Evolutionary conservation across 148 eudicot species (phyloP).

Genomic region (Mesembryanthemum crystallinum): DNA sequence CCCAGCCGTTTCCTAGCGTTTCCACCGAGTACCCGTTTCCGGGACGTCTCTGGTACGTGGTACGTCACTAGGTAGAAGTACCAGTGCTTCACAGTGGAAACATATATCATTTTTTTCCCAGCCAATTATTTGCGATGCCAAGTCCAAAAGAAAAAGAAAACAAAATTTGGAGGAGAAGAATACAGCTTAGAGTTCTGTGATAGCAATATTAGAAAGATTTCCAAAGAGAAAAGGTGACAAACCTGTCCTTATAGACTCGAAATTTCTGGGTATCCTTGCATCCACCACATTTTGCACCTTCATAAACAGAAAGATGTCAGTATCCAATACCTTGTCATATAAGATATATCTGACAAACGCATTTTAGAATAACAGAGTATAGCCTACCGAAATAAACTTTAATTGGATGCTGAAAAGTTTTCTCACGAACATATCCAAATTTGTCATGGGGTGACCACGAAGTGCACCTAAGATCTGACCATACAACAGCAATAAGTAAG

Average conservation of each 20-base stretch:
- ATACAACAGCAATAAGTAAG: conserved; percentile 10
- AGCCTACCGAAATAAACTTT: conserved; percentile 79
- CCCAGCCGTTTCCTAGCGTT: no score
- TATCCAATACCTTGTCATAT: neutral
- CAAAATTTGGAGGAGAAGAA: neutral
- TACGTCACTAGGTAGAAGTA: no score
- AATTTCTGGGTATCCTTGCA: conserved; percentile 77
- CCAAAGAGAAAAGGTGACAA: neutral
- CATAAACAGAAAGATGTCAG: conserved; percentile 18
- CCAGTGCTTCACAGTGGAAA: no score
- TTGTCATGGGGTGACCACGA: conserved; percentile 61
- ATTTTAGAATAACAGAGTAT: neutral
- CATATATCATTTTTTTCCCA: neutral
- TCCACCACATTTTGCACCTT: conserved; percentile 88
- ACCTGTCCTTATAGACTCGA: conserved; percentile 74
- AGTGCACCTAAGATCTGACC: conserved; percentile 69
- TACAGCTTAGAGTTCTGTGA: neutral
- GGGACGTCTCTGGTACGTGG: no score
- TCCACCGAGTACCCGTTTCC: no score
- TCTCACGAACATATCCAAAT: conserved; percentile 56
- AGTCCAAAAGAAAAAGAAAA: neutral
- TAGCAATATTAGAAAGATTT: neutral
- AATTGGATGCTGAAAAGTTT: conserved; percentile 83
- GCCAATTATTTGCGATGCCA: neutral
- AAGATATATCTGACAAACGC: neutral